Evolutionary conservation across 192 early-diverging fungal genomes (phyloP).

Genomic region (Coemansia sp.): DNA sequence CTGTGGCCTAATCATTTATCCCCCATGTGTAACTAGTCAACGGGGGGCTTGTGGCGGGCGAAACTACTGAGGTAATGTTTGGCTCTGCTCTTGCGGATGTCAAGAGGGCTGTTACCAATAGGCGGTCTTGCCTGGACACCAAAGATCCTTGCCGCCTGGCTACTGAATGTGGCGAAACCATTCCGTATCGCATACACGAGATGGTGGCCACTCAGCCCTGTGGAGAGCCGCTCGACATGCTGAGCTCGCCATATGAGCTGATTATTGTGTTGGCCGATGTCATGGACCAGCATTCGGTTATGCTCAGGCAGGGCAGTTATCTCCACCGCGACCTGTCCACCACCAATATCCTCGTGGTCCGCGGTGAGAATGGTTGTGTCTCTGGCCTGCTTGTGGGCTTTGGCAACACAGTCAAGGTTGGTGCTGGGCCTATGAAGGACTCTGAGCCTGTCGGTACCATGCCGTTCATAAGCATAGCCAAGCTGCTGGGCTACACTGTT

Average conservation of each 20-base stretch:
- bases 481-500: neutral
- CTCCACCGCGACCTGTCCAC: slow-evolving; percentile 17
- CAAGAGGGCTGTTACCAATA: too few species aligned
- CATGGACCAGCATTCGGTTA: slow-evolving; percentile 6
- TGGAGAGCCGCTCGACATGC: neutral
- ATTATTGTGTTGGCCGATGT: slow-evolving; percentile 16
- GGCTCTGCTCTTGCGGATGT: too few species aligned
- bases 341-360: slow-evolving; percentile 9
- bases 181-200: neutral
- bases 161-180: neutral
- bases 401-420: slow-evolving; percentile 6
- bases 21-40: too few species aligned
- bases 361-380: neutral
- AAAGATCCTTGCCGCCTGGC: too few species aligned
- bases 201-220: neutral
- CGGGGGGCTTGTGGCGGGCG: too few species aligned
- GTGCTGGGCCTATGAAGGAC: neutral
- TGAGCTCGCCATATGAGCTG: slow-evolving; percentile 7
- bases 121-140: too few species aligned
- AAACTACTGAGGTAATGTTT: too few species aligned
- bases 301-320: neutral
- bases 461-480: slow-evolving; percentile 15
- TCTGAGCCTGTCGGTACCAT: neutral
- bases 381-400: slow-evolving; percentile 12
- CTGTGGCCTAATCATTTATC: too few species aligned